These are phyloP conservation scores for Eucalyptus brandiana DNA, from an alignment of 345 rosid genomes.

Conservation along the genomic window DNA sequence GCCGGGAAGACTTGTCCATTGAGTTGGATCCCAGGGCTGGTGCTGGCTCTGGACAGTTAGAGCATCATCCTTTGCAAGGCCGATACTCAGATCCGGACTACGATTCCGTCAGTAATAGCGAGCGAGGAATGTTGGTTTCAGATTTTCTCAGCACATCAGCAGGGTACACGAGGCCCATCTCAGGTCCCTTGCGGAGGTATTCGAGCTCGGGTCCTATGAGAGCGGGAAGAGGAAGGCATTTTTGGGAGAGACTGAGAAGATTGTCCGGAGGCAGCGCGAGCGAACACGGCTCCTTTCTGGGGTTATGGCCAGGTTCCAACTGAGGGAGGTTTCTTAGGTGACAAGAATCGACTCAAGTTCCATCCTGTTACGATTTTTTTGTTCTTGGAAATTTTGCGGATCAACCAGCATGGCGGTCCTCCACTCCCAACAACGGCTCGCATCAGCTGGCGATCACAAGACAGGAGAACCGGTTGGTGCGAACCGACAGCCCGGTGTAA, in stretches of 20 bases:
- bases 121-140: conserved; percentile 44
- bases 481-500: neutral
- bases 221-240: conserved; percentile 32
- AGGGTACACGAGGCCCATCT: conserved; percentile 15
- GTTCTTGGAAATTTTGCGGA: neutral
- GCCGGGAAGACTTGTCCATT: conserved; percentile 29
- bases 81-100: conserved; percentile 22
- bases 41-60: conserved; percentile 26
- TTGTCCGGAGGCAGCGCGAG: conserved; percentile 56
- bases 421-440: neutral
- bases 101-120: conserved; percentile 45
- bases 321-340: conserved; percentile 5
- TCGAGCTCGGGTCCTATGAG: conserved; percentile 71
- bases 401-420: neutral
- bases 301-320: conserved; percentile 48
- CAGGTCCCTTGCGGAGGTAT: conserved; percentile 40
- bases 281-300: conserved; percentile 36
- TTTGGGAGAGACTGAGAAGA: conserved; percentile 58
- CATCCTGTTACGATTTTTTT: neutral
- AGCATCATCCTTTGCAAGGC: conserved; percentile 19
- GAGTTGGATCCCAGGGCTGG: conserved; percentile 33
- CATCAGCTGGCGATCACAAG: neutral
- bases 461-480: neutral
- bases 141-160: conserved; percentile 37
- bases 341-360: neutral